Percentiles rank a stretch among this genome's conserved stretches.
Evolutionary conservation across 202 grass and related monocot species (phyloP).

Genomic region (Alloteropsis angusta): DNA sequence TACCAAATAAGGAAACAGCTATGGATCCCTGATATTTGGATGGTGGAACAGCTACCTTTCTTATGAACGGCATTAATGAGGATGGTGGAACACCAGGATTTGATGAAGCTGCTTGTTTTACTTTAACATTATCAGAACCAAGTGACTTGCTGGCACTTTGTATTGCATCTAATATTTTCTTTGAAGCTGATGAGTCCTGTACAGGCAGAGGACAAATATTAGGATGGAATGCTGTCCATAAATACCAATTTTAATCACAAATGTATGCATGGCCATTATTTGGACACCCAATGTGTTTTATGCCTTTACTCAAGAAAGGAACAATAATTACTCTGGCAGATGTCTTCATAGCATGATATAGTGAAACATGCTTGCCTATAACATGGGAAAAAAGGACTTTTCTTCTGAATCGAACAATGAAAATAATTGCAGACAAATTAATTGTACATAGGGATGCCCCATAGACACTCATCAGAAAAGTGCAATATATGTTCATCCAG

Average conservation of each 20-base stretch:
- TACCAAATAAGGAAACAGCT: neutral
- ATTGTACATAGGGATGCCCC: neutral
- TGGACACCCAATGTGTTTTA: neutral
- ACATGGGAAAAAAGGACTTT: neutral
- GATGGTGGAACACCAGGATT: conserved; percentile 97
- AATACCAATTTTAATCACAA: neutral
- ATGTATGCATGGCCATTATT: neutral
- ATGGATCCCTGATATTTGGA: conserved; percentile 16
- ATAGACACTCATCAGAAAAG: neutral
- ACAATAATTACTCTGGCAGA: conserved; percentile 8
- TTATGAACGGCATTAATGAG: conserved; percentile 76
- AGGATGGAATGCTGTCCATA: neutral
- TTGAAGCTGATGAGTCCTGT: conserved; percentile 57
- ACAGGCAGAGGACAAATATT: conserved; percentile 21
- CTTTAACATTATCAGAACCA: conserved; percentile 80
- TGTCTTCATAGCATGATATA: neutral
- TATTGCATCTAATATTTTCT: conserved; percentile 65
- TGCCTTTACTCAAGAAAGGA: conserved; percentile 1
- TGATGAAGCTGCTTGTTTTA: conserved; percentile 56
- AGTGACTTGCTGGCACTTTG: conserved; percentile 75
- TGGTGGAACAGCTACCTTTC: conserved; percentile 83
- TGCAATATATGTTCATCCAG: neutral
- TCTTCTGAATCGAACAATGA: neutral
- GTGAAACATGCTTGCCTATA: neutral
- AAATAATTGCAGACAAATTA: neutral